A percentile compares a stretch with the other conserved stretches of the same genome.
Evolutionary conservation across 1,139 yeast species (phyloP).

Genomic region (Magnusiomyces starmeri): DNA sequence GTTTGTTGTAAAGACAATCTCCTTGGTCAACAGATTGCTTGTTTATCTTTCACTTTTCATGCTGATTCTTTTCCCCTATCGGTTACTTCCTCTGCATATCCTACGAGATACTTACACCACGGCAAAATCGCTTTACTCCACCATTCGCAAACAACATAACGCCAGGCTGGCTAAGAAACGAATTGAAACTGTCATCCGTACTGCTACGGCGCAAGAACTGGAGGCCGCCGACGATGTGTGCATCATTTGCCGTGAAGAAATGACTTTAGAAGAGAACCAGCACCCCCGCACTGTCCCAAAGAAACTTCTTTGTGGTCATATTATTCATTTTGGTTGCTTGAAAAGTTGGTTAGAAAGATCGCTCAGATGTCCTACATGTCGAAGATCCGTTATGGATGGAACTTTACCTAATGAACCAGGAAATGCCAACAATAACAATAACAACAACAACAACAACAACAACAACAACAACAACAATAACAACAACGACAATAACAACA

Average conservation of each 20-base stretch:
- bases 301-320: conserved; percentile 75
- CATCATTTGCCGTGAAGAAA: conserved; percentile 80
- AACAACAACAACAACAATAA: background rate
- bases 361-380: conserved; percentile 85
- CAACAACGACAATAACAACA: background rate
- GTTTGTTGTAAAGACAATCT: conserved; percentile 50
- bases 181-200: conserved; percentile 53
- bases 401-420: conserved; percentile 5
- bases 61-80: conserved; percentile 41
- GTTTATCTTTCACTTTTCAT: conserved; percentile 49
- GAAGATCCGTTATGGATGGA: conserved; percentile 53
- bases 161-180: conserved; percentile 57
- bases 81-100: conserved; percentile 53
- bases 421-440: conserved; percentile 1
- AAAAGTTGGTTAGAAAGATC: conserved; percentile 92
- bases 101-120: conserved; percentile 61
- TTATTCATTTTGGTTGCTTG: conserved; percentile 82
- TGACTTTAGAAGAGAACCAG: conserved; percentile 40
- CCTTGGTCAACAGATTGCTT: conserved; percentile 35
- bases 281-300: conserved; percentile 55
- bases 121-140: conserved; percentile 42
- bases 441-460: conserved; percentile 6
- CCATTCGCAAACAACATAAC: conserved; percentile 46
- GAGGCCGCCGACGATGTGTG: conserved; percentile 52
- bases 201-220: conserved; percentile 58